A percentile compares a stretch with the other conserved stretches of the same genome.
These are phyloP conservation scores for Alternaria atra DNA, from an alignment of 2,329 filamentous ascomycete genomes.

Conservation along the genomic window DNA sequence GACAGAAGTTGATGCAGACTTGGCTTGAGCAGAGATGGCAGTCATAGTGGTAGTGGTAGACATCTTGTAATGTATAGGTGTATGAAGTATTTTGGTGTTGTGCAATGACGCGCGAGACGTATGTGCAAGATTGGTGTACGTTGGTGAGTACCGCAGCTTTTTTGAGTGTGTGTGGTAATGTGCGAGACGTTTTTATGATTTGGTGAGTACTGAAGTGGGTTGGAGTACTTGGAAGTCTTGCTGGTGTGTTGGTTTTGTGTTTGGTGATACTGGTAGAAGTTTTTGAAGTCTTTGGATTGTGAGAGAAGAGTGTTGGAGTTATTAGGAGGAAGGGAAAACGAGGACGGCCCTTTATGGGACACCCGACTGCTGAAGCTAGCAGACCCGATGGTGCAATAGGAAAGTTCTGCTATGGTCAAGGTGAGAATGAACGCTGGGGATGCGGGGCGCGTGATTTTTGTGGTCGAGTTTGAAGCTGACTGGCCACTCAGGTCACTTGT, in stretches of 20 bases:
- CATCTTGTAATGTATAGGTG: neutral
- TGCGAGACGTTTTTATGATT: neutral
- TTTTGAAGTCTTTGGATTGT: neutral
- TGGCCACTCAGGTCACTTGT: neutral
- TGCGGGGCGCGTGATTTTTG: neutral
- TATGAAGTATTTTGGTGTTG: neutral
- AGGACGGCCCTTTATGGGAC: neutral
- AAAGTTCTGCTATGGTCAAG: neutral
- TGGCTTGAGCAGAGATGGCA: neutral
- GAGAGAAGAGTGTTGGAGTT: neutral
- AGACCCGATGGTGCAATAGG: neutral
- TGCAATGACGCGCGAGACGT: neutral
- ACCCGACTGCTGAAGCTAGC: neutral
- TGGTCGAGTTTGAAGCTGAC: neutral
- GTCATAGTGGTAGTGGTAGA: neutral
- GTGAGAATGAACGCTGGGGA: neutral
- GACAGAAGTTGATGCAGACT: neutral
- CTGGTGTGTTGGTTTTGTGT: neutral
- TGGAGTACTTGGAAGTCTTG: neutral
- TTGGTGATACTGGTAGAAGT: neutral
- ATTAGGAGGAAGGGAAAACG: neutral
- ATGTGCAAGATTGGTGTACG: neutral
- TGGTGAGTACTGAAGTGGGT: neutral
- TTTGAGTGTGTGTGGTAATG: neutral
- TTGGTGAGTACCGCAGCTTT: neutral